Evolutionary conservation across 176 grass and related monocot genomes (phyloP), one percentile per base, ranked within the genome.

Genomic region (Carex kokanica): DNA sequence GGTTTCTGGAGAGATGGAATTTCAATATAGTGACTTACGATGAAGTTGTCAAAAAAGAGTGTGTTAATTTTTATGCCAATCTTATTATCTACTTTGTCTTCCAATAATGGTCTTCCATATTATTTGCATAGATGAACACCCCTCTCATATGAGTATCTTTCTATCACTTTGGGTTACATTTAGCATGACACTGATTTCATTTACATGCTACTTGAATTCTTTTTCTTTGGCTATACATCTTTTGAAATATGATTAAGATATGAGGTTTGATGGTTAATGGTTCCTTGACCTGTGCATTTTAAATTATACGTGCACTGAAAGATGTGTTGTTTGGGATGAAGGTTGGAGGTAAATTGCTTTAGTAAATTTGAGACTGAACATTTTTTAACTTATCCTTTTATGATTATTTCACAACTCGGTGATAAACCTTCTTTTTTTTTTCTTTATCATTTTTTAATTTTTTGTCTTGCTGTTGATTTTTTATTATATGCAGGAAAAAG

Each of bases 241-340:
- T 74, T 32, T 87, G 25, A 8, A 79, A 15, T 58, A 49, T 58
- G 31, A 43, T 41, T 68, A 64, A 55, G 57, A 47, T n/a, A 56
- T 69, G 69, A 58, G 16, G 15, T 75, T 63, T 29, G 8, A 51
- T 85, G 59, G 55, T 85, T 2, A 63, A 61, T 66, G 63, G 23
- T 66, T 59, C 25, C 47, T 61, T 61, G 12, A 16, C 69, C 64
- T n/a, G 3, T 85, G 2, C 86, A 59, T 72, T 70, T 60, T 84
- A 97, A 90, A 92, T 92, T n/a, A 93, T 97, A 87, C 81, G 41
- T 40, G 88, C 88, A n/a, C 87, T 97, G 11, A 94, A 85, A 86
- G 92, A 94, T 54, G 90, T 91, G 20, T 38, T 93, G 43, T 55
- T 98, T 29, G 92, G 92, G 29, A 98, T 94, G 95, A 98, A 88